A percentile compares a stretch with the other conserved stretches of the same genome.
Evolutionary conservation across 129 eudicot species (phyloP).

Genomic region (Helianthus annuus): HanXRQr2.0-SUNRISE NC_035435.2:164899292-164899791

Average conservation of each 20-base stretch:
- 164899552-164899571: too few relatives aligned
- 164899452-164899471: background rate
- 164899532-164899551: too few relatives aligned
- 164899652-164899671: too few relatives aligned
- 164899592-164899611: too few relatives aligned
- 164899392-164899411: background rate
- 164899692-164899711: too few relatives aligned
- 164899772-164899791: constrained; percentile 40
- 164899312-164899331: constrained; percentile 72
- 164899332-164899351: constrained; percentile 94
- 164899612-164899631: too few relatives aligned
- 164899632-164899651: too few relatives aligned
- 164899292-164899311: constrained; percentile 57
- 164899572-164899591: too few relatives aligned
- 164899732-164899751: too few relatives aligned
- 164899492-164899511: constrained; percentile 60
- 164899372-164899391: constrained; percentile 58
- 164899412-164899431: background rate
- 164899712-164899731: too few relatives aligned
- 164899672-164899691: too few relatives aligned
- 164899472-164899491: constrained; percentile 27
- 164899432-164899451: background rate
- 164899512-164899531: constrained; percentile 85
- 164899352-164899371: constrained; percentile 90
- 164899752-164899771: background rate